Evolutionary conservation across 352 stramenopile genomes (phyloP).

Genomic region (Phytophthora boehmeriae): DNA sequence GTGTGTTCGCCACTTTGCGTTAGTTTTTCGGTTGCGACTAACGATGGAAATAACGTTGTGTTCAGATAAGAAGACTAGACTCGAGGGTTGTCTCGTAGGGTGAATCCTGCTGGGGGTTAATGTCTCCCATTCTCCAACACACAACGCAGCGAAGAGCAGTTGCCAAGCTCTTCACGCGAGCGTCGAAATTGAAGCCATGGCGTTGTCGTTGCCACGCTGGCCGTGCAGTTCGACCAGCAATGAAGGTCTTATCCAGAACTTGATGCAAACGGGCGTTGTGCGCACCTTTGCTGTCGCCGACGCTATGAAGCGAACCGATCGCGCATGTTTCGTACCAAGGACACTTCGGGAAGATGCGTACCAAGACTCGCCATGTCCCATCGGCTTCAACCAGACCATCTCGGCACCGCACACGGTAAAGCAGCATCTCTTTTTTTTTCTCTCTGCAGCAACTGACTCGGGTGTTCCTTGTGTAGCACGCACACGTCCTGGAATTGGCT

Average conservation of each 20-base stretch:
- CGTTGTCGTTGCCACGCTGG: conserved; percentile 32
- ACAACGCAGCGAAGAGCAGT: conserved; percentile 6
- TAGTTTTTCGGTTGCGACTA: background rate
- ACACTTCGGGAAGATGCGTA: conserved; percentile 42
- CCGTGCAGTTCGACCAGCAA: conserved; percentile 52
- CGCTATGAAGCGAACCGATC: conserved; percentile 74
- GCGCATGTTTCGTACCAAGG: conserved; percentile 68
- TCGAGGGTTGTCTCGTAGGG: too few relatives aligned
- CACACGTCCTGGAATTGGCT: conserved; percentile 70
- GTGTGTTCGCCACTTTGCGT: too few relatives aligned
- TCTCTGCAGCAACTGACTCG: background rate
- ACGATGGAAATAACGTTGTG: too few relatives aligned
- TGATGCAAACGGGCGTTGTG: conserved; percentile 52
- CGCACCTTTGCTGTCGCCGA: conserved; percentile 45
- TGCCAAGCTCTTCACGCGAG: background rate
- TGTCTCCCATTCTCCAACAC: conserved; percentile 16
- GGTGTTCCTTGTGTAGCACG: conserved; percentile 40
- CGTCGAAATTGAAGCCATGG: conserved; percentile 12
- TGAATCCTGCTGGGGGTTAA: background rate
- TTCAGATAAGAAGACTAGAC: background rate
- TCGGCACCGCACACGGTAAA: conserved; percentile 86
- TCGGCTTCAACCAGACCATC: conserved; percentile 88
- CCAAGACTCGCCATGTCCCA: conserved; percentile 74
- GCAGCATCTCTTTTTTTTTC: background rate
- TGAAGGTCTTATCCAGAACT: conserved; percentile 57